These are phyloP conservation scores for Pisolithus tinctorius DNA, from an alignment of 768 basidiomycete genomes.

Conservation along the genomic window DNA sequence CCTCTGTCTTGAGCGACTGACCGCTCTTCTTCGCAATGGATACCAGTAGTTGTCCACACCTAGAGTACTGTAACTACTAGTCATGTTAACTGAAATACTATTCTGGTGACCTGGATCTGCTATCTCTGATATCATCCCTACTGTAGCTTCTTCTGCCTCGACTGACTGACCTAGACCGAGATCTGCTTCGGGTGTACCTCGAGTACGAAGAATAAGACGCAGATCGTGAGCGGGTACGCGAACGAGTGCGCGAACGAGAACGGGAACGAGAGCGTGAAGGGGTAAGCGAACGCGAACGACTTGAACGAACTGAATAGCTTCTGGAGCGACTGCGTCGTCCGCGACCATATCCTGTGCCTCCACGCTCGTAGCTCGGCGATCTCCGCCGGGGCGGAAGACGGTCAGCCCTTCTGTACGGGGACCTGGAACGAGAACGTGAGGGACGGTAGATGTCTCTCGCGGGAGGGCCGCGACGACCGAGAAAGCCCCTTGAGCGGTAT, in stretches of 20 bases:
- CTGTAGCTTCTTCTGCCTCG: constrained; percentile 60
- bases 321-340: constrained; percentile 56
- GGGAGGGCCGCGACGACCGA: constrained; percentile 38
- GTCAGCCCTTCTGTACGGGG: constrained; percentile 54
- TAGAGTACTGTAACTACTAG: constrained; percentile 5
- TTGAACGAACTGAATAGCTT: constrained; percentile 74
- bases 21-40: constrained; percentile 5
- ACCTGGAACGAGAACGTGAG: constrained; percentile 45
- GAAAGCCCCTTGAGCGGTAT: constrained; percentile 25
- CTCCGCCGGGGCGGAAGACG: constrained; percentile 54
- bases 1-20: constrained; percentile 55
- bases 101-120: constrained; percentile 61
- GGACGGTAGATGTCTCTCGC: constrained; percentile 49
- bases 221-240: too few relatives aligned
- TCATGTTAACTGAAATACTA: constrained; percentile 18
- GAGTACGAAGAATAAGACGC: constrained; percentile 71
- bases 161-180: constrained; percentile 58
- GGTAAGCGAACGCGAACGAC: constrained; percentile 41
- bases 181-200: constrained; percentile 58
- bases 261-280: constrained; percentile 28
- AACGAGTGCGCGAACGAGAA: constrained; percentile 26
- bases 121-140: constrained; percentile 78
- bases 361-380: constrained; percentile 80
- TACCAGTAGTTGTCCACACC: constrained; percentile 18
- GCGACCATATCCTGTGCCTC: constrained; percentile 50